phyloP scores from a whole-genome alignment of 1,139 yeast species.

The Hemisphaericaspora xylofermentans region DNA sequence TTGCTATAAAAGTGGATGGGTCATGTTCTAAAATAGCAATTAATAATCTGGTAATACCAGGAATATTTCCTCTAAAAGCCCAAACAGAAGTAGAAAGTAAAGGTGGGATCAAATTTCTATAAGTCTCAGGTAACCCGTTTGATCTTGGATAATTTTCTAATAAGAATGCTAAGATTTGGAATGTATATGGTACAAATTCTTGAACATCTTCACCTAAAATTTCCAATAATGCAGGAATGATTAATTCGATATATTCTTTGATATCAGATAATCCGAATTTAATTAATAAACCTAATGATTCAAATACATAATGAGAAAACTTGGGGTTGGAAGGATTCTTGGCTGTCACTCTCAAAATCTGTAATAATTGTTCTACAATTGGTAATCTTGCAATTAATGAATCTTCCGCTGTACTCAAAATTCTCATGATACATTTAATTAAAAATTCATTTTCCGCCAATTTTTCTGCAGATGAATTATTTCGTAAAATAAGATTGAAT shows the following conservation, averaged over 20 bases:
- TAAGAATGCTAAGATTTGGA: constrained; percentile 80
- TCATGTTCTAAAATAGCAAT: constrained; percentile 70
- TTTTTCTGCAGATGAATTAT: constrained; percentile 74
- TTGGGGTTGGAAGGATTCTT: constrained; percentile 95
- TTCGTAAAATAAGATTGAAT: constrained; percentile 62
- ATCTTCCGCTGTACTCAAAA: constrained; percentile 74
- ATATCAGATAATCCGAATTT: constrained; percentile 46
- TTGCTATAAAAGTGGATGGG: constrained; percentile 46
- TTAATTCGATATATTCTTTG: constrained; percentile 48
- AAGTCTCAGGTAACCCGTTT: constrained; percentile 58
- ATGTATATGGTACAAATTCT: constrained; percentile 90
- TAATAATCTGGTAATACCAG: constrained; percentile 82
- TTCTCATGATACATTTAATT: constrained; percentile 85
- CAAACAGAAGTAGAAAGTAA: constrained; percentile 84
- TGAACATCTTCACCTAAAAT: constrained; percentile 83
- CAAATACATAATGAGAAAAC: constrained; percentile 88
- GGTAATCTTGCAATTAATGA: constrained; percentile 44
- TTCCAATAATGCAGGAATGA: constrained; percentile 66
- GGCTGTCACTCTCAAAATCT: constrained; percentile 67
- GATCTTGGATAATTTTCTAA: constrained; percentile 61
- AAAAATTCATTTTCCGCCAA: constrained; percentile 93
- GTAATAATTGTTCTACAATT: constrained; percentile 63
- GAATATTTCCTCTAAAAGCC: constrained; percentile 92
- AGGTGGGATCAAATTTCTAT: constrained; percentile 71
- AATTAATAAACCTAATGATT: constrained; percentile 75